These are phyloP conservation scores for Pulveroboletus sp. DNA, from an alignment of 768 basidiomycete genomes.

Conservation along the genomic window DNA sequence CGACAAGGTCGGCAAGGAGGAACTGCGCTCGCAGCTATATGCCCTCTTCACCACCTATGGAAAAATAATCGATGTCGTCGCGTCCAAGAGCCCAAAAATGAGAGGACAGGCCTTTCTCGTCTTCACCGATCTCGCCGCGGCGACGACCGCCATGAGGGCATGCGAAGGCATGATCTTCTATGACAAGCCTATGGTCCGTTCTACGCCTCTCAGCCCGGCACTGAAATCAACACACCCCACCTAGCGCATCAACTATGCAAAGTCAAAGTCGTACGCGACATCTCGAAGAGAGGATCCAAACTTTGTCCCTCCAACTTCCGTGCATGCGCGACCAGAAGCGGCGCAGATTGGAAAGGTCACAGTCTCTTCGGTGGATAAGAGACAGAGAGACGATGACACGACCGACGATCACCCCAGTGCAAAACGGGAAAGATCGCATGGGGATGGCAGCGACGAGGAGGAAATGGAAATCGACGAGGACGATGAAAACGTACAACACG, in stretches of 20 bases:
- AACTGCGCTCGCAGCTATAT: constrained; percentile 78
- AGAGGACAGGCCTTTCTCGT: constrained; percentile 96
- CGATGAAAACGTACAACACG: constrained; percentile 52
- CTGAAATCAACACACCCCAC: constrained; percentile 12
- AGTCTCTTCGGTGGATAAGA: constrained; percentile 50
- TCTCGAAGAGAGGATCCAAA: constrained; percentile 73
- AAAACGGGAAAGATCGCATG: constrained; percentile 71
- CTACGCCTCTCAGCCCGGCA: constrained; percentile 1
- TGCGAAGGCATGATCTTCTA: constrained; percentile 93
- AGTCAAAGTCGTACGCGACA: constrained; percentile 85
- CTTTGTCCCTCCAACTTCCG: constrained; percentile 71
- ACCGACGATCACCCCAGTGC: constrained; percentile 50
- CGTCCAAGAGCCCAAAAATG: constrained; percentile 82
- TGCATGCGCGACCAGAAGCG: constrained; percentile 51
- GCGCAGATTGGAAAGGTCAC: constrained; percentile 38
- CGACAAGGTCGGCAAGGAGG: constrained; percentile 88
- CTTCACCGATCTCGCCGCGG: constrained; percentile 86
- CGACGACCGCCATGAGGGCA: constrained; percentile 90
- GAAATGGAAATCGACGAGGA: constrained; percentile 97
- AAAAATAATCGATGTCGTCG: constrained; percentile 89
- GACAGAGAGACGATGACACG: constrained; percentile 61
- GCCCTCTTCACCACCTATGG: constrained; percentile 93
- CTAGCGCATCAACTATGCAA: constrained; percentile 91
- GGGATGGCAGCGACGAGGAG: constrained; percentile 66
- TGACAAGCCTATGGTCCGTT: constrained; percentile 83